Evolutionary conservation across 441 rosid species (phyloP), one percentile per base, ranked within the genome.

Genomic region (Erysimum cheiri): DNA sequence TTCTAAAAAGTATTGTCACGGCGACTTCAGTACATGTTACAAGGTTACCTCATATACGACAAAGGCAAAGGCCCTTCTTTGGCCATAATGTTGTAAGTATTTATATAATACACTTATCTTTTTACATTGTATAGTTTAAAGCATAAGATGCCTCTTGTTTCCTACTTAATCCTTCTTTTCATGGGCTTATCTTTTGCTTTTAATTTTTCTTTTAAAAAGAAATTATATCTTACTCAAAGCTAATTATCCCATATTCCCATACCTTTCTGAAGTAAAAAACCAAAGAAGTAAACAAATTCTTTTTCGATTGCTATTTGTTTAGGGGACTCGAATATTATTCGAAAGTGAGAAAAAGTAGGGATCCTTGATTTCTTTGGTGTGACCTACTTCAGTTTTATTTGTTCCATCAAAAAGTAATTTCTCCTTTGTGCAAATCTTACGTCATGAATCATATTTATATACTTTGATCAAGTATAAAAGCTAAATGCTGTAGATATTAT

Each of bases 81-180:
- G 54, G 68, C 44, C 67, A 62, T 54, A 31, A 70, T 60, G 24
- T 54, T n/a, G 5, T 1, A 44, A 14, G 43, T 19, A 60, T 29
- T 39, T 22, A 22, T 22, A 22, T 1, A 50, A 53, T 50, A 19
- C 50, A 48, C 35, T 50, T 60, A 8, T 9, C 39, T 22, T 8
- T 15, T 5, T 15, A 29, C 49, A 37, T 17, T 39, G 29, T 41
- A 31, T 70, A 50, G 35, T 39, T 53, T 60, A 60, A 70, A 70
- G 67, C 67, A 70, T 60, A 70, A 60, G 44, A 70, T 70, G 67
- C 74, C 44, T 70, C 68, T 40, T 52, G 60, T 50, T 70, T 49
- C 43, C 35, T 39, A 70, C 60, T 60, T 19, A 70, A 70, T 43
- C 67, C 44, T 50, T 70, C 74, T 70, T 52, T 70, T 61, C 68